Base-by-base conservation (phyloP, 164 flowering plant genomes). In the Protea cynaroides region DNA sequence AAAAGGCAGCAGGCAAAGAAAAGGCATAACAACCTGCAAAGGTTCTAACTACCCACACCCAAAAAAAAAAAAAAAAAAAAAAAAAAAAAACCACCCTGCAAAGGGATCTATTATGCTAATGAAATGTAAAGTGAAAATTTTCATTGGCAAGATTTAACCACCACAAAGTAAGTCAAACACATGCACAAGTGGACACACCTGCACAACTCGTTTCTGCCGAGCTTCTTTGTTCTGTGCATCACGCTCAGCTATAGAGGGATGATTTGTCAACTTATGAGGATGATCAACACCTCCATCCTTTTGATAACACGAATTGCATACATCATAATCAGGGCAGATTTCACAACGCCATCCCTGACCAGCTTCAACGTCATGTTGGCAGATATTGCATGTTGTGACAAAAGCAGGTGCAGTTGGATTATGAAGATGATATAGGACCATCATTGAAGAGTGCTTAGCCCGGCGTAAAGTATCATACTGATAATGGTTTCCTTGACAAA, bases 291-390 rank as follows among this genome's bases (percentile, higher is more conserved):
- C 85, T 1, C 89, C 89, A 76, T 86, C 87, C 76, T 86, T 91
- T 34, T 86, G 84, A 71, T 82, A 92, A 75, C 99, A 95, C 61
- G 76, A 64, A 72, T 86, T 86, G 79, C 99, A 95, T 8, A 92
- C 85, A 73, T 92, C 99, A 78, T 84, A 95, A 25, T 95, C 97
- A n/a, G 99, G 92, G 77, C 99, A 95, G 43, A 80, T 80, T 74
- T 92, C 99, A 80, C 99, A 95, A 38, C 92, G 93, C 99, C 99
- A 92, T 34, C 99, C 99, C 76, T 89, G 93, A 64, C 99, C 99
- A 44, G 97, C 72, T 82, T 95, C 99, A 65, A 95, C 84, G 75
- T 95, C 99, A 40, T 80, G 80, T 69, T 73, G 80, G 69, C 99
- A 95, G 47, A 78, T 59, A 62, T 84, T 81, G 79, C 99, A 95